phyloP scores from a whole-genome alignment of 352 stramenopile species.

The Peronospora belbahrii region DNA sequence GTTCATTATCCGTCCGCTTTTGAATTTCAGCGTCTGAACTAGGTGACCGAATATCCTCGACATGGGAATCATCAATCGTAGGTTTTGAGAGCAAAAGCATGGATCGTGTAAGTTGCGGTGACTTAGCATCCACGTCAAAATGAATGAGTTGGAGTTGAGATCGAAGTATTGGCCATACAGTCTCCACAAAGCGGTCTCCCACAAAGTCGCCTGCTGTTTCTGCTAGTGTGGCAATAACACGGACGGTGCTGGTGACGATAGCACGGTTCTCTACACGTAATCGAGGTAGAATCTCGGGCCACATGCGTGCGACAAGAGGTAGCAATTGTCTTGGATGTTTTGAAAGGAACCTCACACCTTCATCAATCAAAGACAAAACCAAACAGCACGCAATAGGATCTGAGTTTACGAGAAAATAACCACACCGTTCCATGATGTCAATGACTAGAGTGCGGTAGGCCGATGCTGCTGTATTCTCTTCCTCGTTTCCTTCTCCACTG shows the following conservation, averaged over 20 bases:
- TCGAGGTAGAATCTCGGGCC: slow-evolving; percentile 58
- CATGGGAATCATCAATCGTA: background rate
- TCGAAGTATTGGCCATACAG: slow-evolving; percentile 57
- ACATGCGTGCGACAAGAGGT: slow-evolving; percentile 68
- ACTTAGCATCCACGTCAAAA: slow-evolving; percentile 19
- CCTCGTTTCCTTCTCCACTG: slow-evolving; percentile 20
- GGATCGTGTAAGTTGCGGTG: slow-evolving; percentile 42
- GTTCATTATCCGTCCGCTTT: slow-evolving; percentile 1
- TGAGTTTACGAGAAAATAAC: slow-evolving; percentile 62
- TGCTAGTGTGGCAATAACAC: slow-evolving; percentile 44
- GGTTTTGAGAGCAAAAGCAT: slow-evolving; percentile 49
- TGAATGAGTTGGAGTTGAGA: slow-evolving; percentile 35
- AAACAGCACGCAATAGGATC: slow-evolving; percentile 68
- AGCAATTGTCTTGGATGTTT: slow-evolving; percentile 44
- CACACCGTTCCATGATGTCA: slow-evolving; percentile 68
- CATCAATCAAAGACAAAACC: slow-evolving; percentile 58
- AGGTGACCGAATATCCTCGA: background rate
- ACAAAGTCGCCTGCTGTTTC: slow-evolving; percentile 68
- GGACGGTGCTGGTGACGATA: slow-evolving; percentile 50
- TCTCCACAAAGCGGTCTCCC: slow-evolving; percentile 70
- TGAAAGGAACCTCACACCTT: slow-evolving; percentile 48
- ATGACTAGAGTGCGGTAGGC: slow-evolving; percentile 50
- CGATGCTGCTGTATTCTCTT: slow-evolving; percentile 5
- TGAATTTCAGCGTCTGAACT: background rate
- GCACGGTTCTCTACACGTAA: slow-evolving; percentile 47